phyloP scores from a whole-genome alignment of 345 rosid species.

The Bretschneidera sinensis region DNA sequence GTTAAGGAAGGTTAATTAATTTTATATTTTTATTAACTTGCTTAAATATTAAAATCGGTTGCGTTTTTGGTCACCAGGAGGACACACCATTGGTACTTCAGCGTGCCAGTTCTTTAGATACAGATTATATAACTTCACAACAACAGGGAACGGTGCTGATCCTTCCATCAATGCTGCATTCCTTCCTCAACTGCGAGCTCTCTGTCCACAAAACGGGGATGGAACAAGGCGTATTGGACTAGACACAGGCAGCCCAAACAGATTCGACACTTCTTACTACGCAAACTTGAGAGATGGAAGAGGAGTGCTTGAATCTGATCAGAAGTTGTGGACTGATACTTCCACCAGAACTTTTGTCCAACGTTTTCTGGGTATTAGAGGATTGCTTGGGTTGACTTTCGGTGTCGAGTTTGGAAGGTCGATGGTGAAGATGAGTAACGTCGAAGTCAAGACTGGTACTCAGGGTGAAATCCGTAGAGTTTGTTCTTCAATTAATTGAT shows the following conservation, averaged over 20 bases:
- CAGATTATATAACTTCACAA: conserved; percentile 17
- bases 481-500: conserved; percentile 23
- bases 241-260: conserved; percentile 20
- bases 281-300: conserved; percentile 16
- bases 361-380: background rate
- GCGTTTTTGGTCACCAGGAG: conserved; percentile 10
- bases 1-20: no score
- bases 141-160: conserved; percentile 11
- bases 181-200: conserved; percentile 14
- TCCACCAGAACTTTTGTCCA: conserved; percentile 7
- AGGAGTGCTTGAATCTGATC: conserved; percentile 24
- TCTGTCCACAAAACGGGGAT: conserved; percentile 13
- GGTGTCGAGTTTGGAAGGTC: conserved; percentile 28
- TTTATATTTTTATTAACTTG: no score
- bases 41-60: background rate
- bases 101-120: conserved; percentile 15
- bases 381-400: conserved; percentile 4
- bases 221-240: conserved; percentile 13
- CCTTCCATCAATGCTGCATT: conserved; percentile 15
- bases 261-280: conserved; percentile 21
- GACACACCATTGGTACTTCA: conserved; percentile 26
- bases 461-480: conserved; percentile 26
- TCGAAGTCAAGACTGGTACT: conserved; percentile 22
- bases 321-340: conserved; percentile 15
- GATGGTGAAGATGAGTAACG: conserved; percentile 42